These are phyloP conservation scores for Backusella psychrophila DNA, from an alignment of 192 early-diverging fungal species.

Conservation along the genomic window DNA sequence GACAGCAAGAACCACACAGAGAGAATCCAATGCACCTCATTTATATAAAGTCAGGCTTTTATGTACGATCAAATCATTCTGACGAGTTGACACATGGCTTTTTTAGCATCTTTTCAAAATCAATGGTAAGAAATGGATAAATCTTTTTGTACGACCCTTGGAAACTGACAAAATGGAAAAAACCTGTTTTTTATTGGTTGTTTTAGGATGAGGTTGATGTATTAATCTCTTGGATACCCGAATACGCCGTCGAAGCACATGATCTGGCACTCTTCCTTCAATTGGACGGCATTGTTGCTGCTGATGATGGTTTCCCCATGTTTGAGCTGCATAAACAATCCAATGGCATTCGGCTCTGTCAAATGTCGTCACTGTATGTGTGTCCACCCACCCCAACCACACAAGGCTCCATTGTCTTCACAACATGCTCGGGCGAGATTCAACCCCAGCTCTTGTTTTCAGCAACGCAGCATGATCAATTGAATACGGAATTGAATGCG, in stretches of 20 bases:
- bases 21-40: constrained; percentile 13
- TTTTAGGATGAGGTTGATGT: neutral
- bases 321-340: constrained; percentile 15
- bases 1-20: neutral
- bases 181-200: neutral
- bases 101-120: constrained; percentile 11
- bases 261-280: constrained; percentile 10
- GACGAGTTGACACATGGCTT: constrained; percentile 18
- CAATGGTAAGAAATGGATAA: neutral
- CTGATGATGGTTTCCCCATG: constrained; percentile 6
- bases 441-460: constrained; percentile 25
- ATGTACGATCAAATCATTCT: neutral
- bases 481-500: neutral
- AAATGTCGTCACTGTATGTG: constrained; percentile 20
- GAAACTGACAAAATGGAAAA: neutral
- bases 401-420: constrained; percentile 24
- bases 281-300: constrained; percentile 21
- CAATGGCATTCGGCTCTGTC: neutral
- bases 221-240: constrained; percentile 29
- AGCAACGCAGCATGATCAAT: neutral
- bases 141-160: neutral
- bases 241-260: constrained; percentile 21
- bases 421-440: constrained; percentile 23
- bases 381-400: constrained; percentile 4
- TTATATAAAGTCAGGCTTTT: constrained; percentile 29